Conservation (phyloP, 225 moss, liverwort and hornwort genomes). For the Marchantia polymorpha region DNA sequence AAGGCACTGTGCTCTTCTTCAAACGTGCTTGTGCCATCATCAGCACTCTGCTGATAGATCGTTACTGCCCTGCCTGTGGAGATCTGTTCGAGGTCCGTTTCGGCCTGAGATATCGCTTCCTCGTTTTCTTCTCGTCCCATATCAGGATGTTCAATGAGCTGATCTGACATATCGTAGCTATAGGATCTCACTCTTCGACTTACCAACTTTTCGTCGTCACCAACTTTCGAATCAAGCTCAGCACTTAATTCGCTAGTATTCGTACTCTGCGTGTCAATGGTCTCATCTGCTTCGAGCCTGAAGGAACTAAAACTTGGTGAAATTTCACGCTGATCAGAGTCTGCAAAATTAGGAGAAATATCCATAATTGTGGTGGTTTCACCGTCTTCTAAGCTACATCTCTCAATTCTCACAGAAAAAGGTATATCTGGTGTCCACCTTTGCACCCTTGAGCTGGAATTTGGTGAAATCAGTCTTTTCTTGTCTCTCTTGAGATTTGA, state of each 20-base stretch:
- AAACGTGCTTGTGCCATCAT: not conserved
- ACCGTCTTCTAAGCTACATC: constrained; percentile 11
- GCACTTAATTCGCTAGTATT: not conserved
- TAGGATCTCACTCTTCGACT: not conserved
- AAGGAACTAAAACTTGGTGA: not conserved
- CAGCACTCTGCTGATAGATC: not conserved
- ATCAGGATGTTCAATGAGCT: not conserved
- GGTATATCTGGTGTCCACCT: constrained; percentile 21
- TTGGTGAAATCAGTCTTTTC: constrained; percentile 27
- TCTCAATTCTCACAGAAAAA: constrained; percentile 28
- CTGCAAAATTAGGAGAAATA: constrained; percentile 26
- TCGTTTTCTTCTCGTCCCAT: not conserved
- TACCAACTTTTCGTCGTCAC: not conserved
- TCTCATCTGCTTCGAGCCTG: not conserved
- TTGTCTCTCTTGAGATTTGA: constrained; percentile 22
- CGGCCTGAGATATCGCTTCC: not conserved
- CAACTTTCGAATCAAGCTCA: not conserved
- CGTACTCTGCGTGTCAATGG: not conserved
- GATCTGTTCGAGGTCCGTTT: not conserved
- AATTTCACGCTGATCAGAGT: constrained; percentile 15
- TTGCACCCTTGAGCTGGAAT: constrained; percentile 7
- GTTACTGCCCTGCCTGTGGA: not conserved
- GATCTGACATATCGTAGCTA: not conserved
- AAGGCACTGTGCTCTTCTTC: not conserved
- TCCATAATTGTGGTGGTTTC: constrained; percentile 21